A percentile compares a stretch with the other conserved stretches of the same genome.
Evolutionary conservation across 495 filamentous ascomycete genomes (phyloP).

Genomic region (Penicillium parvum): DNA sequence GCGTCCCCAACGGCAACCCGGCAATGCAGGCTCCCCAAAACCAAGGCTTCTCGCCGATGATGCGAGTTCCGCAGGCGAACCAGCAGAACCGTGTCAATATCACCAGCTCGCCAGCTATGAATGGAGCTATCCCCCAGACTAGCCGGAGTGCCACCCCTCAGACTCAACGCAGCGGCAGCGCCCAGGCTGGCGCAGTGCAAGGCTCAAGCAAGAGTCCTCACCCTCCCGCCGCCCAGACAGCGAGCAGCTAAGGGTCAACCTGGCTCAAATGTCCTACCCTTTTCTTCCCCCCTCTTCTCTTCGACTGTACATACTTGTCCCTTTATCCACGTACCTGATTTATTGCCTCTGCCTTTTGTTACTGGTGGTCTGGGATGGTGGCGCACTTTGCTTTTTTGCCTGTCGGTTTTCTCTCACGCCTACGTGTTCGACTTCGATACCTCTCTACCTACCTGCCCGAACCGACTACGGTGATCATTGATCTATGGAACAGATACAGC

Average conservation of each 20-base stretch:
- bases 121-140: slow-evolving; percentile 34
- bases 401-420: slow-evolving; percentile 7
- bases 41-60: slow-evolving; percentile 69
- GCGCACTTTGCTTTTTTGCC: slow-evolving; percentile 17
- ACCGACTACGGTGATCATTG: slow-evolving; percentile 14
- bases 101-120: slow-evolving; percentile 39
- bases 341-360: slow-evolving; percentile 15
- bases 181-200: slow-evolving; percentile 34
- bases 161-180: slow-evolving; percentile 45
- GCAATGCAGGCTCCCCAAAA: slow-evolving; percentile 47
- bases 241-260: slow-evolving; percentile 23
- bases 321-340: slow-evolving; percentile 18
- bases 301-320: slow-evolving; percentile 40
- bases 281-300: slow-evolving; percentile 10
- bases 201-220: slow-evolving; percentile 43
- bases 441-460: slow-evolving; percentile 7
- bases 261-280: slow-evolving; percentile 1
- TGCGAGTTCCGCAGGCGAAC: slow-evolving; percentile 60
- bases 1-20: slow-evolving; percentile 30
- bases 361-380: slow-evolving; percentile 17
- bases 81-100: slow-evolving; percentile 41
- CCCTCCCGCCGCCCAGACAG: slow-evolving; percentile 41
- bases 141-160: slow-evolving; percentile 49
- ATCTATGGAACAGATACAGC: slow-evolving; percentile 17
- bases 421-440: slow-evolving; percentile 10